A percentile compares a stretch with the other conserved stretches of the same genome.
Evolutionary conservation across 768 basidiomycete genomes (phyloP).

Genomic region (Russula foetens): DNA sequence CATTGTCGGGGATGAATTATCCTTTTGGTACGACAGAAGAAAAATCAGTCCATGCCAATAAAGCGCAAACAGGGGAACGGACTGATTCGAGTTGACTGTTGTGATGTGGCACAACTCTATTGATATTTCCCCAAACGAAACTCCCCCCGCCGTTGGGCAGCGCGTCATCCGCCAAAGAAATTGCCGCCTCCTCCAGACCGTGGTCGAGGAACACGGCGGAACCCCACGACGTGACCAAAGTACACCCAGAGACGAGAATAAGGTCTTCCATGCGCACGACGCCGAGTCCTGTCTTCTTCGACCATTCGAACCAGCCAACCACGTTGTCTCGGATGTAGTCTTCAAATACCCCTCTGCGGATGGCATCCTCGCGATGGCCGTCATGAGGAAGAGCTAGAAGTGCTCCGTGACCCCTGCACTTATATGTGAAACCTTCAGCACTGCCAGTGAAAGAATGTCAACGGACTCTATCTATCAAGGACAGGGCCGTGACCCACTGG

Average conservation of each 20-base stretch:
- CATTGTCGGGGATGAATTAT: too few species aligned
- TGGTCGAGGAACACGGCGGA: not conserved
- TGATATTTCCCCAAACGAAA: too few species aligned
- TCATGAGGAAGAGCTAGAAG: not conserved
- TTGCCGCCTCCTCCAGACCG: too few species aligned
- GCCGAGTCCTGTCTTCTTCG: not conserved
- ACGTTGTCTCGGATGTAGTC: slow-evolving; percentile 2
- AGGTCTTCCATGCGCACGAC: not conserved
- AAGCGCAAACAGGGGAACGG: not conserved
- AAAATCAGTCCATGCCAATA: not conserved
- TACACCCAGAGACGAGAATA: too few species aligned
- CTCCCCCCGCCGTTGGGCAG: too few species aligned
- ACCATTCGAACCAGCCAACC: too few species aligned
- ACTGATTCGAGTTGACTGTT: not conserved
- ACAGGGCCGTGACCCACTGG: not conserved
- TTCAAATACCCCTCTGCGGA: not conserved
- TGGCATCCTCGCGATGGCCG: not conserved
- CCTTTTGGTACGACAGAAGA: not conserved
- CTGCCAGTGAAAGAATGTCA: not conserved
- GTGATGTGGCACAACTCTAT: too few species aligned
- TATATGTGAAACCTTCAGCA: not conserved
- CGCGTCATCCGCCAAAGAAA: too few species aligned
- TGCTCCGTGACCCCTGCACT: not conserved
- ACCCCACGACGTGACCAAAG: slow-evolving; percentile 1
- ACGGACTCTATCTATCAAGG: not conserved